phyloP scores from a whole-genome alignment of 352 stramenopile genomes.

The Plasmopara muralis region DNA sequence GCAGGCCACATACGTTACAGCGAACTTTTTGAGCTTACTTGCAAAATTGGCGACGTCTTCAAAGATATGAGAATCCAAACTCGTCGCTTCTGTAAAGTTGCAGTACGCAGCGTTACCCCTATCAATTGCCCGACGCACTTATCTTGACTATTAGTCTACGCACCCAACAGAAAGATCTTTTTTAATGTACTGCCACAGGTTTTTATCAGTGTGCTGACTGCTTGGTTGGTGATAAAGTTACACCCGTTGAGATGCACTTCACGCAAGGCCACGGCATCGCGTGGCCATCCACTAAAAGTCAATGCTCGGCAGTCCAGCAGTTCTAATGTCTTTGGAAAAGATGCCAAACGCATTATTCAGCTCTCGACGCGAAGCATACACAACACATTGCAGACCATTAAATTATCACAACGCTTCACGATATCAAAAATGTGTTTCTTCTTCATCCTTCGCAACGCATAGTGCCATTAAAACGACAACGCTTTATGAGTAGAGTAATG shows the following conservation, averaged over 20 bases:
- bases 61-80: too few relatives aligned
- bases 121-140: too few relatives aligned
- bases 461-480: slow-evolving; percentile 4
- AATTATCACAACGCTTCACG: slow-evolving; percentile 23
- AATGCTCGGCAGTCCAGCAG: slow-evolving; percentile 50
- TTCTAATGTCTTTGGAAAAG: slow-evolving; percentile 37
- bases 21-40: too few relatives aligned
- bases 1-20: too few relatives aligned
- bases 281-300: slow-evolving; percentile 38
- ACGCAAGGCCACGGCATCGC: slow-evolving; percentile 19
- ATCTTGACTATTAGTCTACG: too few relatives aligned
- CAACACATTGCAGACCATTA: slow-evolving; percentile 21
- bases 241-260: slow-evolving; percentile 47
- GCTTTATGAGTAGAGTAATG: slow-evolving; percentile 4
- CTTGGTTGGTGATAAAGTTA: slow-evolving; percentile 41
- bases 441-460: slow-evolving; percentile 26
- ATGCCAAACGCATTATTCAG: neutral
- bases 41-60: too few relatives aligned
- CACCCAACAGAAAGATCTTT: too few relatives aligned
- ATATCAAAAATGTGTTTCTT: slow-evolving; percentile 50
- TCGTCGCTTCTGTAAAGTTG: too few relatives aligned
- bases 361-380: slow-evolving; percentile 1
- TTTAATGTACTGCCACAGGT: too few relatives aligned
- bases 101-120: too few relatives aligned
- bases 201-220: slow-evolving; percentile 19